Conservation (phyloP, 192 early-diverging fungal genomes). For the Phlyctochytrium bullatum region DNA sequence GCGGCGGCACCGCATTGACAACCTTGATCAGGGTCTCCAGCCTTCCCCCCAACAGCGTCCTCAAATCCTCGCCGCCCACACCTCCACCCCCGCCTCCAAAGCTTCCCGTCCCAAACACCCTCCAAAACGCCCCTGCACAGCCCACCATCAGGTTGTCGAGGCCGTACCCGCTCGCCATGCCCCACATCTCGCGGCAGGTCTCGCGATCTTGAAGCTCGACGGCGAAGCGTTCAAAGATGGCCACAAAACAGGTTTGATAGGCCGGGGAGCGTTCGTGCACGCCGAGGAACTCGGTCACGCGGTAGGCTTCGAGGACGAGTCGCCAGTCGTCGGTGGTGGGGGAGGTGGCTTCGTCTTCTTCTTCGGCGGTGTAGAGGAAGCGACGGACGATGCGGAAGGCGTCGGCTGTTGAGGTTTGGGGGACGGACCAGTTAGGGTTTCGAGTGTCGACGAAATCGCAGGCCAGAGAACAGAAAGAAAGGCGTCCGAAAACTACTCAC, state of each 20-base stretch:
- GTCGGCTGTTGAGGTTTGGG: slow-evolving; percentile 5
- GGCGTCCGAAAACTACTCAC: background rate
- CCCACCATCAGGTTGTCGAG: slow-evolving; percentile 13
- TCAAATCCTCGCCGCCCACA: background rate
- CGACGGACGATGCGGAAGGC: slow-evolving; percentile 25
- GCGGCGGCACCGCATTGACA: slow-evolving; percentile 19
- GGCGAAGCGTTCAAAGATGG: slow-evolving; percentile 11
- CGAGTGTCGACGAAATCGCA: background rate
- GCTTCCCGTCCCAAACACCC: slow-evolving; percentile 13
- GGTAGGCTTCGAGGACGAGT: slow-evolving; percentile 20
- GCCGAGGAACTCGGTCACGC: background rate
- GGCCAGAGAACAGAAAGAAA: background rate
- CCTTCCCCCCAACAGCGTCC: background rate
- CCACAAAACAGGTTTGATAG: slow-evolving; percentile 9
- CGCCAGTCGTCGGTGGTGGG: slow-evolving; percentile 19
- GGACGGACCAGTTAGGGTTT: background rate
- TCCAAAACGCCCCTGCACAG: slow-evolving; percentile 20
- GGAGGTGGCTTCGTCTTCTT: slow-evolving; percentile 26
- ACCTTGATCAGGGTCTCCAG: slow-evolving; percentile 14
- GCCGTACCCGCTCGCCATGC: background rate
- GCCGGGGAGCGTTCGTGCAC: slow-evolving; percentile 12
- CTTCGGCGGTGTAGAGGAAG: slow-evolving; percentile 20
- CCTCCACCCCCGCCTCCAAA: background rate
- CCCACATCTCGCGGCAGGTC: slow-evolving; percentile 23
- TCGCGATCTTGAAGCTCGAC: background rate